Evolutionary conservation across 768 basidiomycete species (phyloP).

Genomic region (Tylopilus rubrobrunneus): DNA sequence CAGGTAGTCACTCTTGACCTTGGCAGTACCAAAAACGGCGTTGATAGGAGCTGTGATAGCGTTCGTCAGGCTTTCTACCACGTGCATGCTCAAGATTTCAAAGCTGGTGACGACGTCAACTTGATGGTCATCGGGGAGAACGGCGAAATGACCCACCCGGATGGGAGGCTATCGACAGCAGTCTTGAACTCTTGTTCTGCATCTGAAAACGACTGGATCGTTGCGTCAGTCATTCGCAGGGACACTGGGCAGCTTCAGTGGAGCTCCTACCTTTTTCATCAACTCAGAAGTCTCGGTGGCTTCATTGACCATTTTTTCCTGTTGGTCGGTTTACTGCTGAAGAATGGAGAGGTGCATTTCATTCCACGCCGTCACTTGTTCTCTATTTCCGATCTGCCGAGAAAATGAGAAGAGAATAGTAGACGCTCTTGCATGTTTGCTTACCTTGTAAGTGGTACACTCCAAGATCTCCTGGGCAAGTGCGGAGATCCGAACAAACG

Average conservation of each 20-base stretch:
- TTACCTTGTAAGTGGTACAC: too few species aligned
- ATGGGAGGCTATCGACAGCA: slow-evolving; percentile 12
- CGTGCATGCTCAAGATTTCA: neutral
- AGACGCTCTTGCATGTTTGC: too few species aligned
- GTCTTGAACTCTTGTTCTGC: slow-evolving; percentile 15
- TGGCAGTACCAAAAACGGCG: neutral
- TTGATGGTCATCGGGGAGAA: neutral
- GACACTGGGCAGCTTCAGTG: too few species aligned
- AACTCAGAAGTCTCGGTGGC: slow-evolving; percentile 14
- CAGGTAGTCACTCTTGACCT: neutral
- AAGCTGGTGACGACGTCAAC: neutral
- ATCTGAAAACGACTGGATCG: slow-evolving; percentile 8
- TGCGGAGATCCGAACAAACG: too few species aligned
- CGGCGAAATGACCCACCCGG: slow-evolving; percentile 3
- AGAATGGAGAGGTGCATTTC: too few species aligned
- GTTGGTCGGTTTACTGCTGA: too few species aligned
- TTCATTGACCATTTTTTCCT: neutral
- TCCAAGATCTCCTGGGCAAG: too few species aligned
- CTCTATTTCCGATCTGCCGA: too few species aligned
- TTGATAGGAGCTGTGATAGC: neutral
- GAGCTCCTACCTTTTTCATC: slow-evolving; percentile 12
- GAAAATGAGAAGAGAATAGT: too few species aligned
- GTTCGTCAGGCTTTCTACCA: neutral
- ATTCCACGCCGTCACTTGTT: too few species aligned
- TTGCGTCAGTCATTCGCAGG: neutral